Evolutionary conservation across 176 grass and related monocot genomes (phyloP).

Genomic region (Cocos nucifera): DNA sequence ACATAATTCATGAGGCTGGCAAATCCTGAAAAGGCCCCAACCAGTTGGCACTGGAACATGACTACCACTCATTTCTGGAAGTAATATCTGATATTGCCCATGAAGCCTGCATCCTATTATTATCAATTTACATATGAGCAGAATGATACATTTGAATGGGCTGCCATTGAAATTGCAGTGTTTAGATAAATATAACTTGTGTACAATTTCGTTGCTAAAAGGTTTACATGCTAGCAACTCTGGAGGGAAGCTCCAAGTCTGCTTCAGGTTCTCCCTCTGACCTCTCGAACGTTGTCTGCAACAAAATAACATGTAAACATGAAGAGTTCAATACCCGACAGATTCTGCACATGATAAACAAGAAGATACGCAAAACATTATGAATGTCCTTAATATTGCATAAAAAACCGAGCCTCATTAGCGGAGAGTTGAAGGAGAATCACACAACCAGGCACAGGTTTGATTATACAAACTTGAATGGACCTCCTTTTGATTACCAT

Average conservation of each 20-base stretch:
- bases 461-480: too few species aligned
- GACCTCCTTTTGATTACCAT: too few species aligned
- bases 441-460: too few species aligned
- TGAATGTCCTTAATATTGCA: too few species aligned
- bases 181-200: constrained; percentile 13
- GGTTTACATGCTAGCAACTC: constrained; percentile 47
- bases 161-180: neutral
- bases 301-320: neutral
- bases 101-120: neutral
- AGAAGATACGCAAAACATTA: neutral
- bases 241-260: constrained; percentile 37
- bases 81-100: neutral
- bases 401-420: too few species aligned
- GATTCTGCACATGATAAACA: neutral
- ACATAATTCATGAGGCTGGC: too few species aligned
- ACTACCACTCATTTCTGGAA: neutral
- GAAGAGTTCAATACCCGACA: too few species aligned
- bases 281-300: constrained; percentile 12
- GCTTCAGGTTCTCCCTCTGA: constrained; percentile 24
- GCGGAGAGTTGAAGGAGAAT: too few species aligned
- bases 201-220: constrained; percentile 26
- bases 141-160: constrained; percentile 42
- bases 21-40: too few species aligned
- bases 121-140: neutral
- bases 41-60: too few species aligned